phyloP scores from a whole-genome alignment of 2,329 filamentous ascomycete species.

The Aspergillus sp. region DNA sequence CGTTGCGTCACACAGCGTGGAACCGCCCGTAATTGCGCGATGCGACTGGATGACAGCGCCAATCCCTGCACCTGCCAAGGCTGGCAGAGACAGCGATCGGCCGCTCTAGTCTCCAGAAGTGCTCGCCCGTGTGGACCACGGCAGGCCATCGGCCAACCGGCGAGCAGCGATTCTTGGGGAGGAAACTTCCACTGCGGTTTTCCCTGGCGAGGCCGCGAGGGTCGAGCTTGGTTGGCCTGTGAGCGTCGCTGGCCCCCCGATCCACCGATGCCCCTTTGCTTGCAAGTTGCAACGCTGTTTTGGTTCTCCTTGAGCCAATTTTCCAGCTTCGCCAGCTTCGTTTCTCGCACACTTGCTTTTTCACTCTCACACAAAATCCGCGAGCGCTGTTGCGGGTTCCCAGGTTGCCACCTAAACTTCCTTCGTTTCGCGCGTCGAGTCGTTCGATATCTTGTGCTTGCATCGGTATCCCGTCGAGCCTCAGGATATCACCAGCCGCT shows the following conservation, averaged over 20 bases:
- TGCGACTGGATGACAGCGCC: not conserved
- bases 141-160: conserved; percentile 13
- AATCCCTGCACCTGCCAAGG: conserved; percentile 6
- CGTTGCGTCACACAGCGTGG: conserved; percentile 6
- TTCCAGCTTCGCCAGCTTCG: conserved; percentile 1
- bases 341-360: not conserved
- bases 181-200: conserved; percentile 20
- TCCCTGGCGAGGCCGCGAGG: conserved; percentile 17
- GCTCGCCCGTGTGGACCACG: conserved; percentile 25
- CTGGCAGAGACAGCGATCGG: conserved; percentile 28
- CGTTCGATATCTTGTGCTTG: not conserved
- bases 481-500: conserved; percentile 14
- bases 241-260: conserved; percentile 15
- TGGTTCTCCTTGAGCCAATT: conserved; percentile 9
- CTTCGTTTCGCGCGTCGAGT: conserved; percentile 1
- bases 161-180: not conserved
- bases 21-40: not conserved
- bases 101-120: conserved; percentile 15
- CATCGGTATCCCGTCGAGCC: not conserved
- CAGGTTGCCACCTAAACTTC: not conserved
- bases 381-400: not conserved
- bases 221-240: conserved; percentile 18
- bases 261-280: conserved; percentile 9
- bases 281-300: conserved; percentile 8
- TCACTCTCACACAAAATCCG: not conserved